Evolutionary conservation across 2,329 filamentous ascomycete species (phyloP), one percentile per base, ranked within the genome.

Genomic region (Hypoxylon sp.): DNA sequence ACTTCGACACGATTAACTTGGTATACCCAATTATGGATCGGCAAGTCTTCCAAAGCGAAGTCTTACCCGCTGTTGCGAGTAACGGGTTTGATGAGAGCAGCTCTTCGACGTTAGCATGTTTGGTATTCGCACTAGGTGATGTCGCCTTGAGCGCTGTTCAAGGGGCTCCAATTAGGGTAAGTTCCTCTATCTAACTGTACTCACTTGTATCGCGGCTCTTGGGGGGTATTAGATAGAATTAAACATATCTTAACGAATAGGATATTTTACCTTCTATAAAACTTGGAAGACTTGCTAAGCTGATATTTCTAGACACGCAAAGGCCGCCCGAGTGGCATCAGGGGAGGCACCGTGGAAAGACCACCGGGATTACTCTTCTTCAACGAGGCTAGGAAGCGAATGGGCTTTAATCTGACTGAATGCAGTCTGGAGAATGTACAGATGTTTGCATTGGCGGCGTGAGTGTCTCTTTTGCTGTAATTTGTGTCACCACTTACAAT

Each of bases 1-100:
- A 87, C 73, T 90, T 90, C 74, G 84, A 88, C 71, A 85, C 83
- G 1, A 87, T 88, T 77, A 90, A 90, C 73, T 80, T 87, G 11
- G 74, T 89, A 13, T 85, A 86, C 71, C 88, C 88, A 0, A 83
- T 90, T 39, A 80, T 90, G 73, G 87, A 89, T 68, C 81, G 86
- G n/a, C 83, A 87, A 35, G 79, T 78, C 22, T 90, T 90, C 75
- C 78, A 83, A 68, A 80, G 82, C 6, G 80, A 83, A 39, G 84
- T 81, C 1, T 74, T 90, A 8, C 77, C 79, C 1, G 76, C 80
- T 5, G 81, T 89, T 2, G 74, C 84, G 42, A 80, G 79, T 11
- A 80, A 83, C 51, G 84, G 85, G 0, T 86, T 88, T 69, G 81
- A 83, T 69, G 82, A 87, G 47, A 83, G 84, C 57, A 78, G 80